Base-by-base conservation (phyloP, 2,329 filamentous ascomycete genomes). In the Neofusicoccum laricinum region DNA sequence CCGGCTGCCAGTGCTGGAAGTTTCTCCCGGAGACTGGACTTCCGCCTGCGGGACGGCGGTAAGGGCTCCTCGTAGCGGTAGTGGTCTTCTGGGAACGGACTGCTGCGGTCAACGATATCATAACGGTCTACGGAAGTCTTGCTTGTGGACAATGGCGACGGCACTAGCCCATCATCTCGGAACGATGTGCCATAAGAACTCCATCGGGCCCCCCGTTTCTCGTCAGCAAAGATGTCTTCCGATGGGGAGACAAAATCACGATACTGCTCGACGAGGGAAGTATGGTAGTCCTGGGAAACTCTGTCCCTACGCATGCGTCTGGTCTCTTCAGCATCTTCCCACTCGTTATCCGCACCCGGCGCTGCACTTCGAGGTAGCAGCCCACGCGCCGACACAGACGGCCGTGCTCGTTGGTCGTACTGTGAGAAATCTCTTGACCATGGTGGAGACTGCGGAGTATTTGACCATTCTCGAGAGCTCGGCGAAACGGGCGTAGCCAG, bases 241-340 rank as follows among this genome's bases (percentile, higher is more conserved):
- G 62, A 30, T 6, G 50, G 62, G 17, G 41, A 32, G 2, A 57
- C 62, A 11, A 64, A 50, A 11, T 64, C 51, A 43, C 62, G 62
- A 34, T 64, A 64, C 50, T 64, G 62, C 12, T 57, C 62, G 14
- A 57, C 62, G 25, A 64, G 51, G 10, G 43, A 43, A 11, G 15
- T 32, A 32, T 64, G 62, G 34, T 64, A 64, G 32, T 64, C 62
- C 5, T 49, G 30, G 14, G 62, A 64, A 17, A 57, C 15, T 12
- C 51, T 17, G 14, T 64, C 50, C 3, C 30, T 30, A n/a, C 43
- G 41, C 25, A 49, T 45, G 11, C 43, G 62, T 15, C 36, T 41
- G 1, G 32, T 58, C 34, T 49, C 61, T 36, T 48, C 62, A 4
- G 43, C 15, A 19, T 43, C 50, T 15, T 64, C 62, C 41, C 62